Conservation (phyloP, 169 alveolate genomes). For the Plasmodium cynomolgi region DNA sequence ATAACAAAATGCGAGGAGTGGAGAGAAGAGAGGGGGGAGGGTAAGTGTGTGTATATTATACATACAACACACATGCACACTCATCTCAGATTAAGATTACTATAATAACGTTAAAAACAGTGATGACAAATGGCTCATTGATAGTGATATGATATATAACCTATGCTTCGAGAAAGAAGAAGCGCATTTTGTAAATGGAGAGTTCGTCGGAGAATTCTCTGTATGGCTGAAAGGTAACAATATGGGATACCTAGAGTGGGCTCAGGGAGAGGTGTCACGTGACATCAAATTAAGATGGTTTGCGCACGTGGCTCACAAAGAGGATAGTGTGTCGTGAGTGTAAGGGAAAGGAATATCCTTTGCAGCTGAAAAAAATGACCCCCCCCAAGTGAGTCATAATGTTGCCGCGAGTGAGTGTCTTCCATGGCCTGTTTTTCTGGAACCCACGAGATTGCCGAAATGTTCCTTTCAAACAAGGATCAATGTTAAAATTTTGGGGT, state of each 20-base stretch:
- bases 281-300: background rate
- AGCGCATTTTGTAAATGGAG: background rate
- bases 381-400: background rate
- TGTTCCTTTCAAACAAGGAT: background rate
- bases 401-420: background rate
- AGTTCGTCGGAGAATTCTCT: background rate
- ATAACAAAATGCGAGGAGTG: background rate
- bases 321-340: background rate
- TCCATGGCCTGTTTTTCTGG: background rate
- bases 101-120: background rate
- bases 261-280: background rate
- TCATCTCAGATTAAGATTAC: background rate
- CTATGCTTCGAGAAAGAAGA: background rate
- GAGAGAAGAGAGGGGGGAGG: background rate
- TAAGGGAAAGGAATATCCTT: background rate
- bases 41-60: background rate
- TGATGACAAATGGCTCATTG: background rate
- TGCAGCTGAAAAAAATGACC: background rate
- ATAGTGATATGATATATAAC: background rate
- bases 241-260: background rate
- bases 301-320: background rate
- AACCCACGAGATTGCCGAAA: background rate
- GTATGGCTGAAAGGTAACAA: background rate
- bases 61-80: background rate
- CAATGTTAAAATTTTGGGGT: background rate